phyloP scores from a whole-genome alignment of 345 rosid genomes.

The Salix koriyanagi region DNA sequence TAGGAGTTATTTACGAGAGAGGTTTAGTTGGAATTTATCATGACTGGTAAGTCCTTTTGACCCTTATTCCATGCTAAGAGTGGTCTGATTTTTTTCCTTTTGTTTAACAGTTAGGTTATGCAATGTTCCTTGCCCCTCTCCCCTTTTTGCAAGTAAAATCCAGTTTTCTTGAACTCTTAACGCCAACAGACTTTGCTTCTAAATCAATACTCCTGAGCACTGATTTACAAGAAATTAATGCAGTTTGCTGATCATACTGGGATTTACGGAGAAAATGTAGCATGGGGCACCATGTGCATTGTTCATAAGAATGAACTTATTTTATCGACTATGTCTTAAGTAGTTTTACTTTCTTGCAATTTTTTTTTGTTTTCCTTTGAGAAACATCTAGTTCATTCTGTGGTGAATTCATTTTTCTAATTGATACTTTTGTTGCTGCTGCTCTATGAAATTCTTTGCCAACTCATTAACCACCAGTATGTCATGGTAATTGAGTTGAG shows the following conservation, averaged over 20 bases:
- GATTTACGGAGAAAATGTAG: background rate
- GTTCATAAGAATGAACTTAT: background rate
- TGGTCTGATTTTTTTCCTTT: background rate
- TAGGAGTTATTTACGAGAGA: conserved; percentile 85
- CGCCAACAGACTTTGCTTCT: background rate
- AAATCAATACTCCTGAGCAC: conserved; percentile 5
- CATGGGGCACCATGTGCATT: background rate
- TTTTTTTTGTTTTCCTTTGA: too few relatives aligned
- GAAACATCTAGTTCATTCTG: too few relatives aligned
- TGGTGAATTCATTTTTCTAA: too few relatives aligned
- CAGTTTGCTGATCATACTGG: background rate
- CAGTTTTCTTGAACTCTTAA: background rate
- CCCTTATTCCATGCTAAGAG: background rate
- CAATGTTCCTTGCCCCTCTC: background rate
- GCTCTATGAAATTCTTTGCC: background rate
- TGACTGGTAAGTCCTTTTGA: conserved; percentile 62
- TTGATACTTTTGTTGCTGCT: too few relatives aligned
- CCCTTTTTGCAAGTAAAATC: too few relatives aligned
- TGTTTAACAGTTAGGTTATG: background rate
- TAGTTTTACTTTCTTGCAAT: too few relatives aligned
- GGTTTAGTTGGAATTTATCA: conserved; percentile 92
- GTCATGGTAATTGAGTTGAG: background rate
- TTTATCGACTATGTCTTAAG: too few relatives aligned
- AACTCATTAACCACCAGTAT: background rate
- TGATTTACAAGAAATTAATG: background rate